Percentiles rank a stretch among this genome's conserved stretches.
Conservation (phyloP, 345 rosid genomes). For the Corchorus olitorius region DNA sequence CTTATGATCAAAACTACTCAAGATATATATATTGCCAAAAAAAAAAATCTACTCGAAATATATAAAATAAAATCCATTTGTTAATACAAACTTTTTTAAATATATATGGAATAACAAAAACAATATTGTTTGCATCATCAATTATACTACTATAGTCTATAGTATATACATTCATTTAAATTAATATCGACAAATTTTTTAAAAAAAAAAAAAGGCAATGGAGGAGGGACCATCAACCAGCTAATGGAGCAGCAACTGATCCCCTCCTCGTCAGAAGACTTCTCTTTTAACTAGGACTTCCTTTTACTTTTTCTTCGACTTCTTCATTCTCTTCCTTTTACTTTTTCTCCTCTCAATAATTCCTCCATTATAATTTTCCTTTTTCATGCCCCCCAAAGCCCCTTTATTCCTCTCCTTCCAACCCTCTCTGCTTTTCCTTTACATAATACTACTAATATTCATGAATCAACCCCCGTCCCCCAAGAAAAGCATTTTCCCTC, state of each 20-base stretch:
- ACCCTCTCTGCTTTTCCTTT: conserved; percentile 9
- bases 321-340: conserved; percentile 6
- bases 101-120: too few species aligned
- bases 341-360: conserved; percentile 51
- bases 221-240: conserved; percentile 23
- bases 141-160: too few species aligned
- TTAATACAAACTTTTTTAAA: too few species aligned
- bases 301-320: conserved; percentile 12
- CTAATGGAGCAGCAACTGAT: conserved; percentile 21
- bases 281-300: conserved; percentile 27
- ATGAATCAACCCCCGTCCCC: conserved; percentile 2
- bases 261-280: conserved; percentile 3
- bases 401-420: conserved; percentile 37
- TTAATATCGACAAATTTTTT: not conserved
- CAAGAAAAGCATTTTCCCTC: conserved; percentile 16
- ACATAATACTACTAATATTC: not conserved
- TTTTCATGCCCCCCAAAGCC: conserved; percentile 29
- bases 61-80: too few species aligned
- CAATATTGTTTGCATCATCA: too few species aligned
- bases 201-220: not conserved
- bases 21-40: too few species aligned
- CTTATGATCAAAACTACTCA: too few species aligned
- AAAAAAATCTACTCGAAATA: too few species aligned
- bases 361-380: conserved; percentile 29
- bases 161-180: too few species aligned